Evolutionary conservation across 2,329 filamentous ascomycete genomes (phyloP), one percentile per base, ranked within the genome.

Genomic region (Myriangium duriaei): DNA sequence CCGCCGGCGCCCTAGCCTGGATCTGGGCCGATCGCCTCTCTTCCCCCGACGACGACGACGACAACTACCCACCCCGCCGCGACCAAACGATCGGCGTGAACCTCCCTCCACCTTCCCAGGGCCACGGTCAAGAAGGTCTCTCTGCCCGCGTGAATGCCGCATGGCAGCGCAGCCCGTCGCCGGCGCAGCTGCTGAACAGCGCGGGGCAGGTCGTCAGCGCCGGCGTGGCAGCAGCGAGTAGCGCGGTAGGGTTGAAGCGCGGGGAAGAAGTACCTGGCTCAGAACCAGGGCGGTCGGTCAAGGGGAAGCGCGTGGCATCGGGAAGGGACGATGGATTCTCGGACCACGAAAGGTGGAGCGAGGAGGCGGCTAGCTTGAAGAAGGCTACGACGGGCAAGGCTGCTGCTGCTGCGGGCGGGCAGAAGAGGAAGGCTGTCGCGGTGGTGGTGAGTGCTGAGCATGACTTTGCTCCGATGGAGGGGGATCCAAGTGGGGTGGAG

Each of bases 261-360:
- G 21, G n/a, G 7, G 21, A 26, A 7, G n/a, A n/a, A 7, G 7
- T 7, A 26, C 7, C 7, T n/a, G 21, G 21, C 7, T n/a, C 21
- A n/a, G 7, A 7, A 7, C 7, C 7, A 7, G 21, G 21, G 7
- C 7, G n/a, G 21, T 26, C 21, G 21, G n/a, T 7, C 21, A 26
- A 26, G 21, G 21, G 21, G 7, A 26, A 26, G 21, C 21, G 21
- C 7, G 21, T 26, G 7, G 21, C 42, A 15, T 47, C 51, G 10
- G 49, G 52, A 11, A 29, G 45, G 6, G 51, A 57, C 14, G 46
- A 48, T 13, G 54, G 53, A 7, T 61, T 60, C 39, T 59, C 55
- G 46, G 88, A 95, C 57, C 84, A 91, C 60, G 81, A 84, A 55
- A 77, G 84, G 37, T 95, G 88, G 88, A 86, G 81, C 11, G 86